Evolutionary conservation across 2,329 filamentous ascomycete genomes (phyloP).

Genomic region (Venturia carpophila): DNA sequence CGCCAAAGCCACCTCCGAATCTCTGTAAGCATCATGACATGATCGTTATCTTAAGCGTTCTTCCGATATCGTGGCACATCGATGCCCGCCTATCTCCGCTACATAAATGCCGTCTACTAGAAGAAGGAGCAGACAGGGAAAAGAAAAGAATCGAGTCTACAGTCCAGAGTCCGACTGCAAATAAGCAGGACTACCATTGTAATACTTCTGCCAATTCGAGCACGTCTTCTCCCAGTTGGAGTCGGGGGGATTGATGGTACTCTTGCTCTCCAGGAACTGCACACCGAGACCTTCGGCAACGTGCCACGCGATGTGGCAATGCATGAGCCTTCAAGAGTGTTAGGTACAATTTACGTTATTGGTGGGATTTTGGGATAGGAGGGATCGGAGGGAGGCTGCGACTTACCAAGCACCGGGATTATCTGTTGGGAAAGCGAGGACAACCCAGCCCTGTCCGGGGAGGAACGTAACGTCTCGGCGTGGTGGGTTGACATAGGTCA

Average conservation of each 20-base stretch:
- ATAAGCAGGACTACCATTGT: conserved; percentile 25
- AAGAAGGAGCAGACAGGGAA: no score
- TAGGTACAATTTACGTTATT: neutral
- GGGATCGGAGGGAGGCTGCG: neutral
- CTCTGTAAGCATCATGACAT: no score
- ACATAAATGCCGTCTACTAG: no score
- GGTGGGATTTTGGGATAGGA: no score
- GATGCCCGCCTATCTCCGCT: no score
- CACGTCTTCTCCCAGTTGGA: conserved; percentile 26
- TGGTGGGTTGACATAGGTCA: conserved; percentile 29
- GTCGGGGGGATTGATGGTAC: conserved; percentile 27
- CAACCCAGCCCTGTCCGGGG: conserved; percentile 28
- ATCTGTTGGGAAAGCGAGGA: conserved; percentile 29
- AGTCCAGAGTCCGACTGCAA: conserved; percentile 36
- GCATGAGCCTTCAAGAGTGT: conserved; percentile 15
- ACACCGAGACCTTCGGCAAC: conserved; percentile 50
- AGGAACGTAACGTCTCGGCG: conserved; percentile 29
- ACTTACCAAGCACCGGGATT: conserved; percentile 29
- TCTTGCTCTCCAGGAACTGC: conserved; percentile 44
- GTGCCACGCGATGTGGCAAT: conserved; percentile 44
- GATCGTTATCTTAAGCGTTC: no score
- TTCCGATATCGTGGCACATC: no score
- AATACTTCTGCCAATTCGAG: conserved; percentile 31
- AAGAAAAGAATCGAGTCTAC: conserved; percentile 21
- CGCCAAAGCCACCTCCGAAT: no score